A percentile compares a stretch with the other conserved stretches of the same genome.
Evolutionary conservation across 176 grass and related monocot genomes (phyloP).

Genomic region (Carex scoparia): DNA sequence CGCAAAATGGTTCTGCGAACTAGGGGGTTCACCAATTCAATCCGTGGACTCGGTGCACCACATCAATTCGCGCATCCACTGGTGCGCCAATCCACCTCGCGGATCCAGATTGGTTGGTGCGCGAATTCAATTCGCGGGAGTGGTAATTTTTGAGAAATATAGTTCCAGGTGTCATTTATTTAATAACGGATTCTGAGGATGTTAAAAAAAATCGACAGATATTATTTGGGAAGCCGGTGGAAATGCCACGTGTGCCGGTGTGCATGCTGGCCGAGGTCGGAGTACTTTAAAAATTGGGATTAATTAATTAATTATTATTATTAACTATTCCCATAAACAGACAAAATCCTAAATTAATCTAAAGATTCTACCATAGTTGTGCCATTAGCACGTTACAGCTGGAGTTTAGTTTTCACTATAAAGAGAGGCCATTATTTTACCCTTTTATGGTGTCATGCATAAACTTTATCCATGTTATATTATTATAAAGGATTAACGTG

Average conservation of each 20-base stretch:
- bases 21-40: no score
- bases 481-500: not conserved
- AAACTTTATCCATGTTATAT: not conserved
- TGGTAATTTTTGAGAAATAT: no score
- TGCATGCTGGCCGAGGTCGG: not conserved
- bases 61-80: no score
- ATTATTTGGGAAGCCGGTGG: not conserved
- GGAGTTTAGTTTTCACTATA: not conserved
- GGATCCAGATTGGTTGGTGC: no score
- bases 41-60: no score
- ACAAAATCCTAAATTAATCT: conserved; percentile 4
- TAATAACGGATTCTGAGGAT: no score
- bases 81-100: no score
- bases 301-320: not conserved
- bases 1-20: no score
- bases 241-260: conserved; percentile 6
- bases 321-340: not conserved
- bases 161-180: no score
- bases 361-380: conserved; percentile 4
- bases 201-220: no score
- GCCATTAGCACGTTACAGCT: conserved; percentile 11
- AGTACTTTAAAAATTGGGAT: not conserved
- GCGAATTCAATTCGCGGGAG: no score
- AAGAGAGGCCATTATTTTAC: not conserved
- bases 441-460: not conserved